Base-by-base conservation (phyloP, 2,329 filamentous ascomycete genomes). In the Hypoxylon sp. region DNA sequence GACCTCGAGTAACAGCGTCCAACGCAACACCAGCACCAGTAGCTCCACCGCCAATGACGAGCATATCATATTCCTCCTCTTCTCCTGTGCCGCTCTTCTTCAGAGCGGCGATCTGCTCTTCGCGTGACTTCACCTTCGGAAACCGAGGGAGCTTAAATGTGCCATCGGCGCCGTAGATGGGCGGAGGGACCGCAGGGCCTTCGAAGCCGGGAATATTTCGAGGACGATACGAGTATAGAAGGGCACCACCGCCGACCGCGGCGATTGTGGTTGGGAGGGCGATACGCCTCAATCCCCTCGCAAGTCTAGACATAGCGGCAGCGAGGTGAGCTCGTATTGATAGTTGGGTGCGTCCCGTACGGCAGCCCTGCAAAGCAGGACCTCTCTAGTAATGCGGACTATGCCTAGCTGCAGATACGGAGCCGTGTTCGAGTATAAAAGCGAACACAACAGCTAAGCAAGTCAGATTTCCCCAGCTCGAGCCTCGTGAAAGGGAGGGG, bases 141-240 rank as follows among this genome's bases (percentile, higher is more conserved):
- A 92, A 92, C 40, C 84, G 84, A 13, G 90, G 91, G 44, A 91
- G 87, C 71, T 83, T 85, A 79, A 93, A 92, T 61, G 87, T 85
- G 70, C 91, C 91, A 72, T 90, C 89, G 70, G 90, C 86, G 73
- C 89, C 89, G 76, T 89, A 91, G 64, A 89, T 89, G 1, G 91
- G 91, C 17, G 91, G 91, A 37, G 91, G 90, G 1, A 93, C 91
- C 2, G 86, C 88, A 3, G 91, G 87, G 11, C 88, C 87, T 71
- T 92, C 90, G 71, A 85, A 86, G 57, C 91, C 91, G 51, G 91
- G 91, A 67, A 94, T 91, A 77, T 92, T 89, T 75, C 90, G 87
- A 11, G 91, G 91, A 40, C 91, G 88, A 80, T 92, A 92, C 71
- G 81, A 81, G 76, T 85, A 87, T 72, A 87, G 76, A 37, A 84